A percentile compares a stretch with the other conserved stretches of the same genome.
Conservation (phyloP, 805 yeast genomes). For the Candida sonorensis region DNA sequence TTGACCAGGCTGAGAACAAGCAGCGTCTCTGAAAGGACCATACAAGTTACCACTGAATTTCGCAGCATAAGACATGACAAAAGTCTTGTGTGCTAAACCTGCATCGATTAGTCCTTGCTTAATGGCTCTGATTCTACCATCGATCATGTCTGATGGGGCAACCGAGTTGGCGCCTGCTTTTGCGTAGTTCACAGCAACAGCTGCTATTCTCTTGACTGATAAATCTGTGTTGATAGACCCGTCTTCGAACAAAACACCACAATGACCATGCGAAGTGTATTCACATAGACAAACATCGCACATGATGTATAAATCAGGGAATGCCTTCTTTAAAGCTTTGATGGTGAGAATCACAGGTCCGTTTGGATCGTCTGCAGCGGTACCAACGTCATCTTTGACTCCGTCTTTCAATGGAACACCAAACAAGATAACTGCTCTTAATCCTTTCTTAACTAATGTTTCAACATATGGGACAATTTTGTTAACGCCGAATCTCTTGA, state of each 20-base stretch:
- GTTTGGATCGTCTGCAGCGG: conserved; percentile 91
- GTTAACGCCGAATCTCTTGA: conserved; percentile 80
- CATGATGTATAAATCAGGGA: conserved; percentile 81
- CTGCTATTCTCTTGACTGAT: conserved; percentile 79
- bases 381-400: conserved; percentile 72
- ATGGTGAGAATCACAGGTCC: conserved; percentile 90
- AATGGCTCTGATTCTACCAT: conserved; percentile 86
- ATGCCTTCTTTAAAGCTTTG: conserved; percentile 51
- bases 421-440: conserved; percentile 79
- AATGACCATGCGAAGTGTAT: conserved; percentile 96
- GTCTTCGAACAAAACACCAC: conserved; percentile 85
- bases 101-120: conserved; percentile 77
- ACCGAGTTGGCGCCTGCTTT: conserved; percentile 93
- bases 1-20: conserved; percentile 79
- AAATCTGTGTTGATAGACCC: conserved; percentile 73
- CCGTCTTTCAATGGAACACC: conserved; percentile 82
- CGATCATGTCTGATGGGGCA: conserved; percentile 97
- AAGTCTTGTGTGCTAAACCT: conserved; percentile 77
- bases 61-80: conserved; percentile 91
- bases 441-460: conserved; percentile 69
- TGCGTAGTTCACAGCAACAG: conserved; percentile 93
- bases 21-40: conserved; percentile 98
- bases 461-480: conserved; percentile 66
- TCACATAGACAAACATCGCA: conserved; percentile 97
- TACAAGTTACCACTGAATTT: conserved; percentile 86